Percentiles rank a stretch among this genome's conserved stretches.
Conservation (phyloP, 495 filamentous ascomycete species). For the Aspergillus wentii region DNA sequence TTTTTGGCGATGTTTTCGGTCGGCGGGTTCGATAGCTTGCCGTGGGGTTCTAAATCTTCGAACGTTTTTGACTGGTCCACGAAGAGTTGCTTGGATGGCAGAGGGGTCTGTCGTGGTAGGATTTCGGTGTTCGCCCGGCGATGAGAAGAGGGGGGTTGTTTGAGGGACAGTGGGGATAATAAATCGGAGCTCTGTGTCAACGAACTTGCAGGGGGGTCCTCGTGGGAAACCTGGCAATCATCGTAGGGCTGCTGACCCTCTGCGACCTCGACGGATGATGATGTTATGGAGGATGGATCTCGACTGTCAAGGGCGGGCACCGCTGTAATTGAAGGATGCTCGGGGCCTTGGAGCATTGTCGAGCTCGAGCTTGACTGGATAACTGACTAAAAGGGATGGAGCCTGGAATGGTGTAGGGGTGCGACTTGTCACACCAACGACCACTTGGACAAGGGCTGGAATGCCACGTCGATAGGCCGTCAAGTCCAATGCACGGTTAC, state of each 20-base stretch:
- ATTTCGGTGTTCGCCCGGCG: constrained; percentile 41
- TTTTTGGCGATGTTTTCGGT: constrained; percentile 33
- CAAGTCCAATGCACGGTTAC: constrained; percentile 21
- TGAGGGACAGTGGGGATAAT: constrained; percentile 10
- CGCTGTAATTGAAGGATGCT: constrained; percentile 14
- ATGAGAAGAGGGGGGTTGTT: constrained; percentile 24
- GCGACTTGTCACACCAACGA: constrained; percentile 7
- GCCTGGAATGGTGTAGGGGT: constrained; percentile 17
- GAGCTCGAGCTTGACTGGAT: constrained; percentile 12
- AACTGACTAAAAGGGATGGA: constrained; percentile 8
- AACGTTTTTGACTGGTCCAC: constrained; percentile 17
- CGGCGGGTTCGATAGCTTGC: constrained; percentile 12
- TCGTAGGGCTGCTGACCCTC: constrained; percentile 9
- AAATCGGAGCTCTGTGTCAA: constrained; percentile 14
- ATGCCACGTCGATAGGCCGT: constrained; percentile 32
- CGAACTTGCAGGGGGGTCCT: constrained; percentile 9
- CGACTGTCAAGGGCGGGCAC: constrained; percentile 11
- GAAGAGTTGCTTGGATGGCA: constrained; percentile 11
- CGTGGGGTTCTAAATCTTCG: constrained; percentile 15
- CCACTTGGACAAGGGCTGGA: constrained; percentile 24
- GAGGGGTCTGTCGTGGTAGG: constrained; percentile 23
- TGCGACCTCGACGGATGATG: not conserved
- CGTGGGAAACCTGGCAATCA: constrained; percentile 10
- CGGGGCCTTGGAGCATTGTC: constrained; percentile 14
- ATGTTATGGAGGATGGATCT: constrained; percentile 6